Percentiles rank a stretch among this genome's conserved stretches.
These are phyloP conservation scores for Geotrichum reessii DNA, from an alignment of 1,139 yeast genomes.

Conservation along the genomic window DNA sequence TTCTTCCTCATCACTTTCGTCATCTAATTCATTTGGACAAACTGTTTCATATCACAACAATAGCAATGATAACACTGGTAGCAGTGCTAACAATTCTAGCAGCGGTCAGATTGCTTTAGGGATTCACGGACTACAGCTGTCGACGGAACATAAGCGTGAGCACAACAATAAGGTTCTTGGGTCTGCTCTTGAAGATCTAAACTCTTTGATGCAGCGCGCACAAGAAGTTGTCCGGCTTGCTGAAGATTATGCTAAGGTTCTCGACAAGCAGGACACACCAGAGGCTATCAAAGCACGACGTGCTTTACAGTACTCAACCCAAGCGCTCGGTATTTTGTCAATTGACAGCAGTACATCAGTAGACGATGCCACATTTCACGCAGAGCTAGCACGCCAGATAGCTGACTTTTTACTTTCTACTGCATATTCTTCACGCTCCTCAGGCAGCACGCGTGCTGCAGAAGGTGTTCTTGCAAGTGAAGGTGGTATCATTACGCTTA, in stretches of 20 bases:
- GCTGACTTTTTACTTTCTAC: constrained; percentile 45
- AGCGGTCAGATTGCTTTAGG: constrained; percentile 38
- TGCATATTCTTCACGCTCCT: neutral
- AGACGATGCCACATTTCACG: constrained; percentile 39
- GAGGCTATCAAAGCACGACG: constrained; percentile 25
- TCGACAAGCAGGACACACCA: constrained; percentile 21
- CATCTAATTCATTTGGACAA: neutral
- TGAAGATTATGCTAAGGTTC: constrained; percentile 41
- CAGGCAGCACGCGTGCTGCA: neutral
- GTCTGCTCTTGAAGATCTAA: constrained; percentile 69
- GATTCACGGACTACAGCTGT: constrained; percentile 62
- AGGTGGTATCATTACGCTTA: constrained; percentile 54
- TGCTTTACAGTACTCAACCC: constrained; percentile 31
- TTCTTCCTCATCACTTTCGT: neutral
- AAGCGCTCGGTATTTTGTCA: constrained; percentile 36
- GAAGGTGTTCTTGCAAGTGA: constrained; percentile 40
- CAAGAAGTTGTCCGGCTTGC: constrained; percentile 64
- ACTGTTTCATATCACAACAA: neutral
- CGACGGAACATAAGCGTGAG: constrained; percentile 51
- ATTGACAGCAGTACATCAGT: constrained; percentile 32
- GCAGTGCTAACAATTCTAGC: neutral
- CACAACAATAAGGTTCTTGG: constrained; percentile 60
- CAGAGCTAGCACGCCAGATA: constrained; percentile 53
- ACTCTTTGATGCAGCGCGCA: constrained; percentile 70
- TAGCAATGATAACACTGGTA: constrained; percentile 1